Conservation (phyloP, 2,329 filamentous ascomycete species). For the Zarea fungicola region DNA sequence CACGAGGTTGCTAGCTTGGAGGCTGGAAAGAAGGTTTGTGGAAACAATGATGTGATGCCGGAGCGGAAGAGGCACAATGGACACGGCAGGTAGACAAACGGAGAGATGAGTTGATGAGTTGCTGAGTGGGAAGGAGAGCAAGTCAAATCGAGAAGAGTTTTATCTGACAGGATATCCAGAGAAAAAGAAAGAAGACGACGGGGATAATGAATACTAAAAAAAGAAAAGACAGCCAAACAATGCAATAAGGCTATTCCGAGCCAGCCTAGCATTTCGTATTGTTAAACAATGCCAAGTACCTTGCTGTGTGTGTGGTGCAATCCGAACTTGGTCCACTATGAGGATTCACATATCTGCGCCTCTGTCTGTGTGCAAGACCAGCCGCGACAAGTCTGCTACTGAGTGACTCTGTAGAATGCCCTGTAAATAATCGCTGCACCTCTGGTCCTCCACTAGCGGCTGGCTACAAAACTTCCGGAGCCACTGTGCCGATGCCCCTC, state of each 20-base stretch:
- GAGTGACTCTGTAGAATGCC: no score
- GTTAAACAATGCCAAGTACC: neutral
- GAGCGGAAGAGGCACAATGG: neutral
- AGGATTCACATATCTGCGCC: slow-evolving; percentile 5
- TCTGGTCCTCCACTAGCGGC: no score
- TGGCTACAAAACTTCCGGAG: no score
- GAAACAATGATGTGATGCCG: neutral
- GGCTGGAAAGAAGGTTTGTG: neutral
- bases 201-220: neutral
- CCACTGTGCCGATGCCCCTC: no score
- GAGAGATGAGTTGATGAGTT: neutral
- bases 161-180: no score
- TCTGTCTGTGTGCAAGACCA: no score
- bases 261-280: neutral
- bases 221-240: neutral
- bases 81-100: neutral
- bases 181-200: neutral
- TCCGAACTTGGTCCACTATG: neutral
- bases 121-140: neutral
- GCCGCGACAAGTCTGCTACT: no score
- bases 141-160: no score
- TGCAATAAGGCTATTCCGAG: neutral
- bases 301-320: neutral
- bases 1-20: slow-evolving; percentile 3
- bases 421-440: no score